A percentile compares a stretch with the other conserved stretches of the same genome.
phyloP scores from a whole-genome alignment of 1,284 basidiomycete genomes.

The Sporisorium graminicola region DNA sequence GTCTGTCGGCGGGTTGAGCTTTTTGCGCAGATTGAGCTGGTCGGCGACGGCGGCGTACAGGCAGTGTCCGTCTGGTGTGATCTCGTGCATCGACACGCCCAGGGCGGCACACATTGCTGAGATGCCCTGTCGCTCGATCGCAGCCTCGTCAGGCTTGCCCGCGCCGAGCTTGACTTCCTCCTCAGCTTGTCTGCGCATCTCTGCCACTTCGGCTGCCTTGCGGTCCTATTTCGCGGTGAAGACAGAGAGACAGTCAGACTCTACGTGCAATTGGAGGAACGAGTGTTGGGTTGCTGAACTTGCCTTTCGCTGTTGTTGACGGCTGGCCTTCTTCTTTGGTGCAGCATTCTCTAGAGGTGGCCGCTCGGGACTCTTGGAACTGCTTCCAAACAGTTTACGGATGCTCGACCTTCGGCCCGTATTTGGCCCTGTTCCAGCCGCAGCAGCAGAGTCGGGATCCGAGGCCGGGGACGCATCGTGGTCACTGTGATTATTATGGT shows the following conservation, averaged over 20 bases:
- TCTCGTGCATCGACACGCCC: slow-evolving; percentile 71
- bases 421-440: slow-evolving; percentile 13
- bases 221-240: slow-evolving; percentile 19
- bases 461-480: background rate
- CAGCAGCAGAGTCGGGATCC: slow-evolving; percentile 8
- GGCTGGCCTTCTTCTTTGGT: slow-evolving; percentile 44
- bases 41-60: slow-evolving; percentile 93
- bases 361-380: slow-evolving; percentile 25
- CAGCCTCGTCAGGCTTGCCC: slow-evolving; percentile 50
- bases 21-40: slow-evolving; percentile 71
- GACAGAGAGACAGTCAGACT: background rate
- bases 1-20: slow-evolving; percentile 67
- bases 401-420: slow-evolving; percentile 24
- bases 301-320: slow-evolving; percentile 49
- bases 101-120: slow-evolving; percentile 51
- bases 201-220: slow-evolving; percentile 57
- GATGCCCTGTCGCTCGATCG: slow-evolving; percentile 55
- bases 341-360: slow-evolving; percentile 9
- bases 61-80: slow-evolving; percentile 94
- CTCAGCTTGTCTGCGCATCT: slow-evolving; percentile 50
- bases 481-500: slow-evolving; percentile 8
- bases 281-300: too few relatives aligned
- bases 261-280: too few relatives aligned
- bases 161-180: slow-evolving; percentile 56
- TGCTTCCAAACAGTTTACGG: slow-evolving; percentile 42